Conservation (phyloP, 129 eudicot genomes). For the Arctium minus region DNA sequence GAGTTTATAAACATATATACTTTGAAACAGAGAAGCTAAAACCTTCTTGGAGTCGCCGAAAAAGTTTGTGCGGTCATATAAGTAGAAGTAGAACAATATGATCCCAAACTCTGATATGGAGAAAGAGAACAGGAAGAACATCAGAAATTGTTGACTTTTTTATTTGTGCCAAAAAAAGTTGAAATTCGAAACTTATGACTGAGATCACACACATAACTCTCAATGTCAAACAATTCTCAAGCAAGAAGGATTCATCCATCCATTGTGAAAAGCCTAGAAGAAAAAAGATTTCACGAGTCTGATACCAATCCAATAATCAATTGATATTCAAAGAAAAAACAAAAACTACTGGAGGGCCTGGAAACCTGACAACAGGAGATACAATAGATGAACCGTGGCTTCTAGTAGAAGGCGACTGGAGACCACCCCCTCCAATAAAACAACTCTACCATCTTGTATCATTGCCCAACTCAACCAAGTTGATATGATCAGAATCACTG, state of each 20-base stretch:
- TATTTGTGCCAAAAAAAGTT: neutral
- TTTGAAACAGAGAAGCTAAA: slow-evolving; percentile 2
- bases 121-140: neutral
- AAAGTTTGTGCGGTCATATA: slow-evolving; percentile 79
- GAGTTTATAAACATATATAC: neutral
- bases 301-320: neutral
- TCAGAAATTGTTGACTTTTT: neutral
- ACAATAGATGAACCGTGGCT: slow-evolving; percentile 47
- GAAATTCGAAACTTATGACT: neutral
- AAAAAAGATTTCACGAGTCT: neutral
- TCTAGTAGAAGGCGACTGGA: slow-evolving; percentile 60
- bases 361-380: slow-evolving; percentile 56
- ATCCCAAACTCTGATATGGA: slow-evolving; percentile 68
- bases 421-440: slow-evolving; percentile 70
- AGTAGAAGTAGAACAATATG: slow-evolving; percentile 58
- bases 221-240: slow-evolving; percentile 67
- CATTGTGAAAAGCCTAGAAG: slow-evolving; percentile 60
- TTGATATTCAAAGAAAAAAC: neutral
- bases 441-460: slow-evolving; percentile 69
- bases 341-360: neutral
- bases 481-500: slow-evolving; percentile 69
- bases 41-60: slow-evolving; percentile 87
- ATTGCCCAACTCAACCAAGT: slow-evolving; percentile 56
- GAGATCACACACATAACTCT: slow-evolving; percentile 68
- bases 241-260: slow-evolving; percentile 80